Percentiles rank a stretch among this genome's conserved stretches.
Evolutionary conservation across 345 rosid species (phyloP).

Genomic region (Gossypium mustelinum): DNA sequence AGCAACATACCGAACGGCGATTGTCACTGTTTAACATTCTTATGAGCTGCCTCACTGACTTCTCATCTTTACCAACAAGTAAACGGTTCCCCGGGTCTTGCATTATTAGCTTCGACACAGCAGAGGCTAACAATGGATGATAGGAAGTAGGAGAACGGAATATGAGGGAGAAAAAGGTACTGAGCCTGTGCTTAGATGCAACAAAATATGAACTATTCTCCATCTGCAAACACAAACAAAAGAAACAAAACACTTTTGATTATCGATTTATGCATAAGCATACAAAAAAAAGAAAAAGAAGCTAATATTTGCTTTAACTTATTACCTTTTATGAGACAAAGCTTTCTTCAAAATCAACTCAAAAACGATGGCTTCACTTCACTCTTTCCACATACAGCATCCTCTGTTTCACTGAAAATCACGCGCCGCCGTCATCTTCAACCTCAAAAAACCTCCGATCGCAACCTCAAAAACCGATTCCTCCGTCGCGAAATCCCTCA

Average conservation of each 20-base stretch:
- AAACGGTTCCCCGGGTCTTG: conserved; percentile 86
- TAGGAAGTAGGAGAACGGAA: conserved; percentile 97
- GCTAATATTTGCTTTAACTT: conserved; percentile 7
- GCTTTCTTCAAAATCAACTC: no score
- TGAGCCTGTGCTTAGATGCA: conserved; percentile 85
- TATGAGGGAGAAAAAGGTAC: conserved; percentile 95
- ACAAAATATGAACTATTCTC: conserved; percentile 93
- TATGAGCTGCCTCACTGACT: conserved; percentile 93
- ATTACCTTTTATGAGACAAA: conserved; percentile 55
- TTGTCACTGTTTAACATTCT: conserved; percentile 97
- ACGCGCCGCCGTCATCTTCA: conserved; percentile 43
- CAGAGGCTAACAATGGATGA: conserved; percentile 94
- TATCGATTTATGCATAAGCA: neutral
- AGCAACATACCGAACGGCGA: conserved; percentile 68
- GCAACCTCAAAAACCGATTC: no score
- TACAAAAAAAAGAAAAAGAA: neutral
- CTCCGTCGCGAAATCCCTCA: no score
- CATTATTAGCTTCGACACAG: conserved; percentile 81
- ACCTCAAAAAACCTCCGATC: no score
- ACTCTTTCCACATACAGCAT: conserved; percentile 32
- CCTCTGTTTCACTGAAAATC: conserved; percentile 57
- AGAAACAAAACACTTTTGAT: conserved; percentile 16
- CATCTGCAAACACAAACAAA: conserved; percentile 46
- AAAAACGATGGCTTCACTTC: conserved; percentile 5
- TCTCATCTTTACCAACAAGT: conserved; percentile 94